Evolutionary conservation across 139 green algal species (phyloP).

Genomic region (Eudorina sp.): DNA sequence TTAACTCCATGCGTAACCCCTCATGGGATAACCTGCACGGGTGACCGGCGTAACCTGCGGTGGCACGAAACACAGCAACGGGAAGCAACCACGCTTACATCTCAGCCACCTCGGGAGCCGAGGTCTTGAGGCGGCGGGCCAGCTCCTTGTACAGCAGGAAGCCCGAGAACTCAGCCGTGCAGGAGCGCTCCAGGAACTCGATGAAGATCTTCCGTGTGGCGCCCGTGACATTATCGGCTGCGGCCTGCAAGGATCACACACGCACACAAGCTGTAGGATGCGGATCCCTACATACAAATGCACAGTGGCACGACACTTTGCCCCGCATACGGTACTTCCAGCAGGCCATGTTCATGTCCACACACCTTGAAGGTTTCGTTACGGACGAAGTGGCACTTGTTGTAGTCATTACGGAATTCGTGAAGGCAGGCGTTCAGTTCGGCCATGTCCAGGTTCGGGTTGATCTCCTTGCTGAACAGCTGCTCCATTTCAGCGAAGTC

Average conservation of each 20-base stretch:
- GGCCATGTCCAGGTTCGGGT: constrained; percentile 92
- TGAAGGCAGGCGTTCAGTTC: constrained; percentile 86
- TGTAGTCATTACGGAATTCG: constrained; percentile 98
- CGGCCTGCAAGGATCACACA: neutral
- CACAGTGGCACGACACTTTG: too few species aligned
- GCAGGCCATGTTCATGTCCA: too few species aligned
- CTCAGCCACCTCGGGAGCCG: constrained; percentile 88
- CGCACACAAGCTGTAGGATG: neutral
- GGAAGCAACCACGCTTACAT: constrained; percentile 63
- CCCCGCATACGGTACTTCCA: too few species aligned
- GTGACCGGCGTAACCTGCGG: too few species aligned
- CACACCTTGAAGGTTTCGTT: constrained; percentile 94
- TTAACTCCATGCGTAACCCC: too few species aligned
- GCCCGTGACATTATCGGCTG: constrained; percentile 87
- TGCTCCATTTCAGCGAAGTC: constrained; percentile 98
- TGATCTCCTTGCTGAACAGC: constrained; percentile 93
- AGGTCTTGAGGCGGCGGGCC: constrained; percentile 92
- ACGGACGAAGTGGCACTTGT: constrained; percentile 96
- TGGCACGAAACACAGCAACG: neutral
- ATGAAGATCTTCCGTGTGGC: constrained; percentile 92
- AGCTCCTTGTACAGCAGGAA: constrained; percentile 99
- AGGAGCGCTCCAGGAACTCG: constrained; percentile 98
- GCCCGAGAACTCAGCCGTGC: constrained; percentile 97
- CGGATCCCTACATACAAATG: neutral
- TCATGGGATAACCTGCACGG: too few species aligned